Evolutionary conservation across 192 early-diverging fungal species (phyloP), one percentile per base, ranked within the genome.

Genomic region (Phycomyces blakesleeanus): DNA sequence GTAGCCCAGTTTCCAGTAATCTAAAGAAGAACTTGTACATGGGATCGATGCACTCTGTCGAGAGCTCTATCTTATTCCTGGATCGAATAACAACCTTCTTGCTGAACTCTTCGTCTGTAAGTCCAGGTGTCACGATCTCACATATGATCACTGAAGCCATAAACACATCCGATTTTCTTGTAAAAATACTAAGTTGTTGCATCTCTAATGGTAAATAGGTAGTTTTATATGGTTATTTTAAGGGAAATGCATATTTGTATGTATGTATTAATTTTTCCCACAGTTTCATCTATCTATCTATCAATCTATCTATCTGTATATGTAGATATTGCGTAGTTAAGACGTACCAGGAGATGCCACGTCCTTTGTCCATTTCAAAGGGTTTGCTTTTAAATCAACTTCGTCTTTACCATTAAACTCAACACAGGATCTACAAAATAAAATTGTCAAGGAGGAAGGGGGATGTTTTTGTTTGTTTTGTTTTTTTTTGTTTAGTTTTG

Each of bases 91-190:
- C 4, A 1, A 67, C 66, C 3, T 39, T 16, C 0, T 59, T 14
- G 3, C 16, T n/a, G 5, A 67, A 67, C 22, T 40, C 57, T 2
- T 12, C 10, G 4, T 67, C 66, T 0, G 21, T 50, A 9, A 67
- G 14, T 15, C 52, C 26, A 14, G 18, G 22, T 4, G 66, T 67
- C 50, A 67, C 52, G 0, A 61, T 2, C 10, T 67, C 66, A 0
- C 56, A 40, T 15, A 52, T 2, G 9, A 67, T 61, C 10, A 59
- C 6, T 0, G 52, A 55, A 0, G 57, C 66, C 66, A 67, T 67
- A 41, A 67, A 67, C 4, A 67, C 57, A 7, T 67, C 66, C 0
- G 66, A 67, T 18, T 44, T 40, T 3, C 60, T 67, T 12, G 26
- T 21, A n/a, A 67, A 67, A 8, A 20, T 22, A 0, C 40, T 24